Evolutionary conservation across 805 yeast genomes (phyloP).

Genomic region (Candida cerambycidarum): DNA sequence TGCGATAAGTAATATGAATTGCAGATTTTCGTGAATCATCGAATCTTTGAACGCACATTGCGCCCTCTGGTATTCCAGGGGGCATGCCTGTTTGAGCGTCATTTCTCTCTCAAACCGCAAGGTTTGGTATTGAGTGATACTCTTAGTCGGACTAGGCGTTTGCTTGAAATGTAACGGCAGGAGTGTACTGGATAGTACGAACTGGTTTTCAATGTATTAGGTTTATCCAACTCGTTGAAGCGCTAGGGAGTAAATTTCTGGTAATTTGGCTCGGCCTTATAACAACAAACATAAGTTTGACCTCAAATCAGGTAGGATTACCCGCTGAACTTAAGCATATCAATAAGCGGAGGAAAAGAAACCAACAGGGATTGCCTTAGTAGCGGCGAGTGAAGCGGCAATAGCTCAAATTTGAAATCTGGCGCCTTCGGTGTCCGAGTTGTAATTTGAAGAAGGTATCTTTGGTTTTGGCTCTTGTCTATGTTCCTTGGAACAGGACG

Average conservation of each 20-base stretch:
- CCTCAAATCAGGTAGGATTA: conserved; percentile 38
- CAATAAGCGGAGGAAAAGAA: conserved; percentile 45
- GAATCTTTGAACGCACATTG: conserved; percentile 43
- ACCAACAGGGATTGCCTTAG: conserved; percentile 28
- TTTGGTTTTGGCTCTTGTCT: conserved; percentile 30
- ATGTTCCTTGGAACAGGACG: conserved; percentile 25
- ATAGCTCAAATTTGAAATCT: conserved; percentile 44
- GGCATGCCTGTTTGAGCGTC: conserved; percentile 36
- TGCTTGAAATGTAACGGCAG: conserved; percentile 29
- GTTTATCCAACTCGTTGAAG: conserved; percentile 17
- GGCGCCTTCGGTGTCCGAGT: conserved; percentile 38
- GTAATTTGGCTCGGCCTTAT: conserved; percentile 16
- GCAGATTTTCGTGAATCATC: conserved; percentile 27
- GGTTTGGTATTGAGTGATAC: conserved; percentile 35
- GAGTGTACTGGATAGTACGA: conserved; percentile 12
- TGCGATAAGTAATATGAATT: conserved; percentile 43
- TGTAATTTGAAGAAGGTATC: conserved; percentile 39
- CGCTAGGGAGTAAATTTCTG: conserved; percentile 6
- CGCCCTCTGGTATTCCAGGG: conserved; percentile 33
- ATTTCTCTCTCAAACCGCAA: conserved; percentile 23
- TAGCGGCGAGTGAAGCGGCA: conserved; percentile 42
- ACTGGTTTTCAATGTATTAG: conserved; percentile 14
- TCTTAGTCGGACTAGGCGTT: conserved; percentile 21
- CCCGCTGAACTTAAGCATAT: conserved; percentile 48
- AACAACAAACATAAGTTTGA: conserved; percentile 26